These are phyloP conservation scores for Phyllachora maydis DNA, from an alignment of 2,329 filamentous ascomycete species.

Conservation along the genomic window DNA sequence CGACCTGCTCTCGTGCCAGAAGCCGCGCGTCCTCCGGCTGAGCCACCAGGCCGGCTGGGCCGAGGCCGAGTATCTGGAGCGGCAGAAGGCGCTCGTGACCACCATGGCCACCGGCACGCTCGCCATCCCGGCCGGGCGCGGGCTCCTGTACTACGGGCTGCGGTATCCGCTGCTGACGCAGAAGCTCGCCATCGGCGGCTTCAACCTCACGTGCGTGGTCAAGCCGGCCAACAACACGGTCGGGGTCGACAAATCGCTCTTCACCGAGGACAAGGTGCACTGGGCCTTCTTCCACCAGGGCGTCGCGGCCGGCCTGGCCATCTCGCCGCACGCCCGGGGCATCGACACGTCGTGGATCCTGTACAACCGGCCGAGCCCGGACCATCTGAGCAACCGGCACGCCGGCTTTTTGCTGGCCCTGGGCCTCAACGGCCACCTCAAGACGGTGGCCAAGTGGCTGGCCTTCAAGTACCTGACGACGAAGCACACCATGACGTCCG, in stretches of 20 bases:
- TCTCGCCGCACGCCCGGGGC: constrained; percentile 73
- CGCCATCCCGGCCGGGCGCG: constrained; percentile 72
- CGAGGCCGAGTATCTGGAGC: constrained; percentile 75
- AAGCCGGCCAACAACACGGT: constrained; percentile 83
- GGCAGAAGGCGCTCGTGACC: constrained; percentile 78
- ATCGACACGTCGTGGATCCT: constrained; percentile 98
- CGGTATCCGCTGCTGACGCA: constrained; percentile 81
- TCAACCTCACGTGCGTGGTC: constrained; percentile 80
- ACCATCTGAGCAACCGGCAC: constrained; percentile 89
- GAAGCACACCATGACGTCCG: constrained; percentile 98
- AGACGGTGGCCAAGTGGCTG: constrained; percentile 87
- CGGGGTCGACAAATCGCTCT: constrained; percentile 70
- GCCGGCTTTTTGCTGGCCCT: constrained; percentile 83
- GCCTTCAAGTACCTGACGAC: constrained; percentile 98
- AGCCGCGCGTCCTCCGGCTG: constrained; percentile 59
- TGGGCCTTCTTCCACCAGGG: constrained; percentile 99
- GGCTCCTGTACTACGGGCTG: constrained; percentile 71
- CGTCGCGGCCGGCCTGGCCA: constrained; percentile 77
- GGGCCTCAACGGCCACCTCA: constrained; percentile 88
- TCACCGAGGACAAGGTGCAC: constrained; percentile 89
- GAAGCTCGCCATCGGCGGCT: constrained; percentile 73
- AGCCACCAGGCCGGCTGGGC: constrained; percentile 56
- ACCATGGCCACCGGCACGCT: constrained; percentile 73
- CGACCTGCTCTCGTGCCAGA: constrained; percentile 66
- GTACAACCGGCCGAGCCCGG: constrained; percentile 77